These are phyloP conservation scores for Cylindrotheca closterium DNA, from an alignment of 108 stramenopile genomes.

Conservation along the genomic window DNA sequence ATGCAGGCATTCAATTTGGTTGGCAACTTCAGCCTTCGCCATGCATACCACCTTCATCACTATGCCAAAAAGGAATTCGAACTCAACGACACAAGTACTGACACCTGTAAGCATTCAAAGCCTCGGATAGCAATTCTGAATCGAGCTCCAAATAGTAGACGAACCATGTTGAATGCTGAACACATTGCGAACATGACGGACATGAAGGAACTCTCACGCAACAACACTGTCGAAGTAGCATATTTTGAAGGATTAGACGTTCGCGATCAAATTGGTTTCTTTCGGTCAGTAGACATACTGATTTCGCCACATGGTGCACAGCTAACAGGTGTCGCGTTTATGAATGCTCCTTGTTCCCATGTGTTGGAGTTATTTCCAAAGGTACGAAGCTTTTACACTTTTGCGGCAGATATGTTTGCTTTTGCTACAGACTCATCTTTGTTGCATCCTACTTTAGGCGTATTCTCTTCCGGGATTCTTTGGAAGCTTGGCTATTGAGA, in stretches of 20 bases:
- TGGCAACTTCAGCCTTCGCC: too few relatives aligned
- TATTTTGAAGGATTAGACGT: conserved; percentile 15
- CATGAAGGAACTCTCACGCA: not conserved
- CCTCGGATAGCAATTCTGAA: conserved; percentile 38
- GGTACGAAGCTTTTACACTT: too few relatives aligned
- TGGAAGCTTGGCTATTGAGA: conserved; percentile 12
- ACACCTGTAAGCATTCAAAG: too few relatives aligned
- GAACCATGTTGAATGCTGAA: conserved; percentile 25
- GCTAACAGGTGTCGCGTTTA: conserved; percentile 19
- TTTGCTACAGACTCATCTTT: too few relatives aligned
- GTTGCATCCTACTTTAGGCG: too few relatives aligned
- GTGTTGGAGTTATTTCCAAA: conserved; percentile 36
- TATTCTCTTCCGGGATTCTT: conserved; percentile 14
- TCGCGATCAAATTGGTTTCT: conserved; percentile 5
- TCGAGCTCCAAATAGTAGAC: conserved; percentile 14
- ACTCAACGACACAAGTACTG: too few relatives aligned
- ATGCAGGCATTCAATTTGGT: too few relatives aligned
- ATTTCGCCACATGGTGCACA: conserved; percentile 38
- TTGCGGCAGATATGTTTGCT: too few relatives aligned
- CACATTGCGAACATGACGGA: conserved; percentile 8
- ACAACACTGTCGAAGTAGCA: conserved; percentile 4
- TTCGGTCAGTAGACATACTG: conserved; percentile 25
- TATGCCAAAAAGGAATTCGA: too few relatives aligned
- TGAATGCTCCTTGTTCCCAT: conserved; percentile 25
- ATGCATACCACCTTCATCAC: too few relatives aligned